phyloP scores from a whole-genome alignment of 176 grass and related monocot genomes.

The Rhynchospora pubera region DNA sequence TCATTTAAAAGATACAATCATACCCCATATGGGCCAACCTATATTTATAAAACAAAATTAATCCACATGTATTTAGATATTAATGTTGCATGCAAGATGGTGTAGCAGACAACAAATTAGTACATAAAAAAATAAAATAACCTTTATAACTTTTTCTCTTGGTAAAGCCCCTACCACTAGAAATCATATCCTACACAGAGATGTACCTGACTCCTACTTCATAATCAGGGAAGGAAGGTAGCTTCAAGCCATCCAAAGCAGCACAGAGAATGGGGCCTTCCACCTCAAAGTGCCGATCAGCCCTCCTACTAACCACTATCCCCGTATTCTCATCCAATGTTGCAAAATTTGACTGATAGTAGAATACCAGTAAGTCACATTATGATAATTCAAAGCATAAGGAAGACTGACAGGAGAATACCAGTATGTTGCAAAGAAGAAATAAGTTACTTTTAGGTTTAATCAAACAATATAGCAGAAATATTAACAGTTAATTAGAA shows the following conservation, averaged over 20 bases:
- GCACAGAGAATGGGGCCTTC: slow-evolving; percentile 76
- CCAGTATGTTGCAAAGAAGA: neutral
- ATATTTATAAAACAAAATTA: neutral
- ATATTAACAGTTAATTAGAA: neutral
- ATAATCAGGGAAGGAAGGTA: slow-evolving; percentile 64
- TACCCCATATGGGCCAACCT: neutral
- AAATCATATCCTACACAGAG: neutral
- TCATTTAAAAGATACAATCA: neutral
- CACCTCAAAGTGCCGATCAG: slow-evolving; percentile 90
- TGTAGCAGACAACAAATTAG: neutral
- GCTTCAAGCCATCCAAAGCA: slow-evolving; percentile 77
- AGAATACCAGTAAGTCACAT: neutral
- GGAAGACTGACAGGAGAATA: neutral
- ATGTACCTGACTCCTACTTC: slow-evolving; percentile 90
- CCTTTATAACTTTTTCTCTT: neutral
- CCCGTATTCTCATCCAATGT: slow-evolving; percentile 74
- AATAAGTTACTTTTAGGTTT: neutral
- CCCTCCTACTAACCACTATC: slow-evolving; percentile 66
- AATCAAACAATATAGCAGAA: neutral
- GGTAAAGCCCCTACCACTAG: neutral
- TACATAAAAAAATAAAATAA: neutral
- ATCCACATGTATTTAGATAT: neutral
- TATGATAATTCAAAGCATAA: no score
- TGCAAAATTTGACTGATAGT: slow-evolving; percentile 28
- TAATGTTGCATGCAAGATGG: neutral